phyloP scores from a whole-genome alignment of 2,329 filamentous ascomycete species.

The Nigrospora oryzae region DNA sequence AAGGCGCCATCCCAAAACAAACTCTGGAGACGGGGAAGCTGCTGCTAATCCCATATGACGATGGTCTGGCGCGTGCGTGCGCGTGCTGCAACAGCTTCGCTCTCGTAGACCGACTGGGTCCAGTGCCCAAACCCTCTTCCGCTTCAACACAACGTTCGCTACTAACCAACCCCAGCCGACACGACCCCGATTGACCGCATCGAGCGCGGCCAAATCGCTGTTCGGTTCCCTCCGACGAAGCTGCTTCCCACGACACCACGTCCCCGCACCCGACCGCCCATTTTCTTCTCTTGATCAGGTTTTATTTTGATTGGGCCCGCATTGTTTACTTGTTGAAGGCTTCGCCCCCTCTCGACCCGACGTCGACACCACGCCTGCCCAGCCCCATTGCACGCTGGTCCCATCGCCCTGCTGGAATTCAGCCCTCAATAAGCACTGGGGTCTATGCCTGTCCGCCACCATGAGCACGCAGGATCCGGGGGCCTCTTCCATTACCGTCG shows the following conservation, averaged over 20 bases:
- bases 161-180: not conserved
- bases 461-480: conserved; percentile 31
- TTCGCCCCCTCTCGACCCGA: not conserved
- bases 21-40: not conserved
- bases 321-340: not conserved
- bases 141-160: not conserved
- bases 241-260: no score
- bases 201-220: no score
- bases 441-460: conserved; percentile 3
- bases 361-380: not conserved
- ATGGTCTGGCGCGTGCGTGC: not conserved
- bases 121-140: not conserved
- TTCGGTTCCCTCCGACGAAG: no score
- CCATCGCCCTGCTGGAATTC: not conserved
- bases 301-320: no score
- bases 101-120: not conserved
- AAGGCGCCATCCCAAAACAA: not conserved
- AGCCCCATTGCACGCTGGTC: not conserved
- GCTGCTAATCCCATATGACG: not conserved
- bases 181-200: not conserved
- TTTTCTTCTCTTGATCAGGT: no score
- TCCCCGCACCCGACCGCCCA: no score
- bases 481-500: conserved; percentile 51
- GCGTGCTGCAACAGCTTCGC: not conserved
- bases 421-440: not conserved